Conservation (phyloP, 495 filamentous ascomycete species). For the Patellaria atrata region DNA sequence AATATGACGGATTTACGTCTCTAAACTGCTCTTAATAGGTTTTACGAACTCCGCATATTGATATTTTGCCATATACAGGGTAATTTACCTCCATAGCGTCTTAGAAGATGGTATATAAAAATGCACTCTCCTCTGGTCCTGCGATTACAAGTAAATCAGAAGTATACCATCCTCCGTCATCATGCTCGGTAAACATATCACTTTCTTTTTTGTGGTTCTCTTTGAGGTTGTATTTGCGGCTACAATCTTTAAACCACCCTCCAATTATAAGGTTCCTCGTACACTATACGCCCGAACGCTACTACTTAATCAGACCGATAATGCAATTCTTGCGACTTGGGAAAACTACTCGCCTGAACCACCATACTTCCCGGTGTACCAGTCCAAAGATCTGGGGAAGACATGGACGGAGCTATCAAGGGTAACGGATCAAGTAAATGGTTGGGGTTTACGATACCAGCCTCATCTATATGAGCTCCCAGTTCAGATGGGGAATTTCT, state of each 20-base stretch:
- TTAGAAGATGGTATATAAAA: no score
- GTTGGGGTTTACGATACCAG: slow-evolving; percentile 51
- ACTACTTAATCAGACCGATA: slow-evolving; percentile 29
- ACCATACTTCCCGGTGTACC: slow-evolving; percentile 54
- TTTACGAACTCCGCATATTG: no score
- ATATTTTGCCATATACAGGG: no score
- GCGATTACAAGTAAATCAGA: no score
- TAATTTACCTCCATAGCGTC: no score
- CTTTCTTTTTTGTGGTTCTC: no score
- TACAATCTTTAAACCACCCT: slow-evolving; percentile 33
- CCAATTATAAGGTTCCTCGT: slow-evolving; percentile 31
- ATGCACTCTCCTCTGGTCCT: no score
- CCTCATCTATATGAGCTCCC: slow-evolving; percentile 50
- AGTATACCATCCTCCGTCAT: no score
- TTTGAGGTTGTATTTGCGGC: no score
- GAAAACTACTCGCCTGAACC: slow-evolving; percentile 45
- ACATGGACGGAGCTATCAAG: slow-evolving; percentile 48
- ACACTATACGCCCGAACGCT: slow-evolving; percentile 40
- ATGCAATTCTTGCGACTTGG: slow-evolving; percentile 49
- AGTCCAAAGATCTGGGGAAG: slow-evolving; percentile 43
- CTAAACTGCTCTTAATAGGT: no score
- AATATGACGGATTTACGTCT: no score
- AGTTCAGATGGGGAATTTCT: slow-evolving; percentile 38
- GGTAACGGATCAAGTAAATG: slow-evolving; percentile 47
- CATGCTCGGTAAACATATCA: no score